Conservation (phyloP, 495 filamentous ascomycete genomes). For the Penicillium flavigenum region DNA sequence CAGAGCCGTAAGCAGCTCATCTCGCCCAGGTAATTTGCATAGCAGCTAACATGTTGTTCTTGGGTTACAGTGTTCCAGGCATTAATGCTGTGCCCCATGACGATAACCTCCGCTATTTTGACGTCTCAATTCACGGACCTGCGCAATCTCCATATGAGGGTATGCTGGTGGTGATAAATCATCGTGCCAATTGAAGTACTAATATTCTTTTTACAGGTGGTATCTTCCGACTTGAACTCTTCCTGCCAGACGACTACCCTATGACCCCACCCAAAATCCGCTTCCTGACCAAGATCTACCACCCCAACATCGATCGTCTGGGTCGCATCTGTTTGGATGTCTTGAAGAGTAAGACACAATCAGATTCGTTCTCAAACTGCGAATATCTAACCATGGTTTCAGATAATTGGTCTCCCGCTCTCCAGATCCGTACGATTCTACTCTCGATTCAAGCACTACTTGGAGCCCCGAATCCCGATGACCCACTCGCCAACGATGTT, state of each 20-base stretch:
- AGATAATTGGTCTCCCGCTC: conserved; percentile 99
- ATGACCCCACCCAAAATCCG: conserved; percentile 99
- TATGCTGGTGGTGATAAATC: conserved; percentile 25
- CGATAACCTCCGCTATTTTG: conserved; percentile 97
- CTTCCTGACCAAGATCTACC: conserved; percentile 98
- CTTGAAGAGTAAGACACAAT: conserved; percentile 73
- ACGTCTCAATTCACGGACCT: conserved; percentile 95
- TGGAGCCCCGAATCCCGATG: conserved; percentile 95
- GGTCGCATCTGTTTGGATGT: conserved; percentile 97
- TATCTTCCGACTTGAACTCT: conserved; percentile 95
- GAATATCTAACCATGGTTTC: conserved; percentile 16
- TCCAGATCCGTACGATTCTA: conserved; percentile 96
- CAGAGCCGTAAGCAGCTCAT: conserved; percentile 73
- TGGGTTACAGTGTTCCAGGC: conserved; percentile 71
- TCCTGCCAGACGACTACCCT: conserved; percentile 98
- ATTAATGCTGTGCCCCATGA: conserved; percentile 98
- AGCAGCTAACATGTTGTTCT: conserved; percentile 10
- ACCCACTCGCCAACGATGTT: conserved; percentile 94
- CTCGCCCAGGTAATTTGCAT: background rate
- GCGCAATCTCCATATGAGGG: conserved; percentile 92
- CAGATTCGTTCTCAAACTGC: background rate
- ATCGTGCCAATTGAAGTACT: conserved; percentile 19
- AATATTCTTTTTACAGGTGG: conserved; percentile 57
- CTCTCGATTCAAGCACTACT: conserved; percentile 96
- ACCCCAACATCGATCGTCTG: conserved; percentile 97